Evolutionary conservation across 352 stramenopile genomes (phyloP), one percentile per base, ranked within the genome.

Genomic region (Phytophthora podocarpi): DNA sequence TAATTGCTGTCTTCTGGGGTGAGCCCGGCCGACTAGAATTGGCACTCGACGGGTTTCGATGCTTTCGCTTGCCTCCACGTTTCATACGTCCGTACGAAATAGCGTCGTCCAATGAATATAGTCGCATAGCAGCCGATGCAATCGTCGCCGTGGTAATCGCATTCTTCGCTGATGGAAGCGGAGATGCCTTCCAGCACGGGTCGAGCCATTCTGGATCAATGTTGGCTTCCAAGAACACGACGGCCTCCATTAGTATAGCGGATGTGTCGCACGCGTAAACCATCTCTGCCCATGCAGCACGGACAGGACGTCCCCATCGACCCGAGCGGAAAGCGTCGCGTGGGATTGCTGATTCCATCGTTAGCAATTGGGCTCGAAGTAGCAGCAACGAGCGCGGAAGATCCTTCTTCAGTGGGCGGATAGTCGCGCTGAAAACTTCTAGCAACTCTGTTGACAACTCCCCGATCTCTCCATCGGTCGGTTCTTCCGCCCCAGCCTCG

Each of bases 121-220:
- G 27, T 12, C 85, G 80, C 80, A 93, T 85, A 0, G 84, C 85
- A 24, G 74, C 74, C 2, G 82, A 93, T 7, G 87, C 84, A 39
- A 93, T 81, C 1, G 85, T 95, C 1, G 76, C 77, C 13, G 55
- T 85, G 18, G 67, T 51, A 30, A 93, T 69, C 4, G 82, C 76
- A 30, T 76, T 82, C 39, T 84, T 80, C 10, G 81, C 77, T 3
- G 82, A 87, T 27, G 83, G 80, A 28, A 93, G 56, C 8, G 72
- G 74, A 5, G 86, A 85, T 3, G 82, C 74, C 47, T 91, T 93
- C 81, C 81, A 95, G 24, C 72, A 74, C 3, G 82, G 67, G 52
- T 95, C 87, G 11, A 95, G 68, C 77, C 79, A 93, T 35, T 95
- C 87, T 6, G 55, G 71, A 36, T 95, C 87, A 39, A 95, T 65